Conservation (phyloP, 768 basidiomycete genomes). For the Amylocystis lapponica region DNA sequence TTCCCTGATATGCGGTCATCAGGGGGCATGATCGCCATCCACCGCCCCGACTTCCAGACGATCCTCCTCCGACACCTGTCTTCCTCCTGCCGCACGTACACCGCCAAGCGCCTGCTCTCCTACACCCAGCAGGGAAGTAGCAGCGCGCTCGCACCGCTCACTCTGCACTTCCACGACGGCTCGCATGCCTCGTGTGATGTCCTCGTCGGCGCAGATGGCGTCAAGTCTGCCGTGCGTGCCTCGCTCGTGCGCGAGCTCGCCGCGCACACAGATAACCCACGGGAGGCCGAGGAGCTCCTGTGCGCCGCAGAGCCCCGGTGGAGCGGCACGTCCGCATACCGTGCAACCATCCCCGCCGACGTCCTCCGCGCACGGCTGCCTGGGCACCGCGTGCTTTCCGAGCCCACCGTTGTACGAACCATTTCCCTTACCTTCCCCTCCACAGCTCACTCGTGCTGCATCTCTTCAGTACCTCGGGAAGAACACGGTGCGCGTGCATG, state of each 20-base stretch:
- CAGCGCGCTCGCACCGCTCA: conserved; percentile 29
- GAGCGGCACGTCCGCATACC: conserved; percentile 56
- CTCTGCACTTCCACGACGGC: conserved; percentile 57
- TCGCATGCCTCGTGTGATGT: conserved; percentile 55
- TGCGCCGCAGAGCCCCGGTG: conserved; percentile 44
- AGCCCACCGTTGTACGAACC: conserved; percentile 17
- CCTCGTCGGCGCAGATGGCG: conserved; percentile 64
- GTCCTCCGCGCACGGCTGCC: conserved; percentile 5
- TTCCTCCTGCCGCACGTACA: conserved; percentile 39
- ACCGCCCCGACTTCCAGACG: conserved; percentile 63
- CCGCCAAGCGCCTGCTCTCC: conserved; percentile 53
- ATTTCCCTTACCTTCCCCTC: too few species aligned
- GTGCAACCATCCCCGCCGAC: conserved; percentile 48
- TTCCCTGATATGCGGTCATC: background rate
- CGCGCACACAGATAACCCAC: conserved; percentile 31
- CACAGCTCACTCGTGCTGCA: background rate
- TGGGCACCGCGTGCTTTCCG: conserved; percentile 14
- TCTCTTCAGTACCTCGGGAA: conserved; percentile 47
- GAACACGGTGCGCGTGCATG: conserved; percentile 15
- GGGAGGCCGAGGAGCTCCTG: conserved; percentile 36
- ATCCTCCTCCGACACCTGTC: conserved; percentile 48
- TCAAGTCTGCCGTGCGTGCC: conserved; percentile 46
- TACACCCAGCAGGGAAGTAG: conserved; percentile 37
- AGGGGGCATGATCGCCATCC: conserved; percentile 37
- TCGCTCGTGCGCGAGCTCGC: conserved; percentile 29